These are phyloP conservation scores for Syncephalastrum racemosum DNA, from an alignment of 371 early-diverging fungal genomes.

Conservation along the genomic window DNA sequence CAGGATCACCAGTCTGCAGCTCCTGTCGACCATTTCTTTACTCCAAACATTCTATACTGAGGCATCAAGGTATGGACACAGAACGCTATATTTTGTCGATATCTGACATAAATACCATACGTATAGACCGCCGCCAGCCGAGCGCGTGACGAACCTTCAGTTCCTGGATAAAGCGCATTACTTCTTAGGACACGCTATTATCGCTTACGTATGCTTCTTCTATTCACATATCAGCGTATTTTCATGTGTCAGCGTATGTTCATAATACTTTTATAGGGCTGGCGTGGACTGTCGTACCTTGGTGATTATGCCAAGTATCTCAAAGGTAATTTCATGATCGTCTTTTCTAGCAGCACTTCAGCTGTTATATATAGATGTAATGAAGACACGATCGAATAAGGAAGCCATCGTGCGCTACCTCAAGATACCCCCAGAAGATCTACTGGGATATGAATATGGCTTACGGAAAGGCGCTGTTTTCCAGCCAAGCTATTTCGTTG, in stretches of 20 bases:
- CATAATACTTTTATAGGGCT: slow-evolving; percentile 23
- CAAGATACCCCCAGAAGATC: slow-evolving; percentile 61
- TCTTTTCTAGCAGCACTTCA: slow-evolving; percentile 11
- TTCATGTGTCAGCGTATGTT: background rate
- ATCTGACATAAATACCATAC: background rate
- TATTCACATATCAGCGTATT: background rate
- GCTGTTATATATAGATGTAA: slow-evolving; percentile 56
- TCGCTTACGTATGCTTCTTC: slow-evolving; percentile 42
- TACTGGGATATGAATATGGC: slow-evolving; percentile 76
- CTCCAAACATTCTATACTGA: slow-evolving; percentile 62
- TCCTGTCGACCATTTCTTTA: slow-evolving; percentile 67
- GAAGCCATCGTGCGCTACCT: slow-evolving; percentile 69
- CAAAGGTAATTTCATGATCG: slow-evolving; percentile 26
- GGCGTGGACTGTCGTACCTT: slow-evolving; percentile 41
- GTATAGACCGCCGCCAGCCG: slow-evolving; percentile 40
- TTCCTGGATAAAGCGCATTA: slow-evolving; percentile 47
- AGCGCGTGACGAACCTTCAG: slow-evolving; percentile 36
- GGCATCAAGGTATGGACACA: slow-evolving; percentile 41
- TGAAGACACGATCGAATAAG: slow-evolving; percentile 66
- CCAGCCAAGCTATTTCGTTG: slow-evolving; percentile 76
- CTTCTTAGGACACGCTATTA: slow-evolving; percentile 48
- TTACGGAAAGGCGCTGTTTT: slow-evolving; percentile 64
- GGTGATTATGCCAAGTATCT: slow-evolving; percentile 39
- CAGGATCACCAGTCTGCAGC: slow-evolving; percentile 67
- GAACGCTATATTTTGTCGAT: slow-evolving; percentile 16